phyloP scores from a whole-genome alignment of 495 filamentous ascomycete species.

The Talaromyces nanjingensis region DNA sequence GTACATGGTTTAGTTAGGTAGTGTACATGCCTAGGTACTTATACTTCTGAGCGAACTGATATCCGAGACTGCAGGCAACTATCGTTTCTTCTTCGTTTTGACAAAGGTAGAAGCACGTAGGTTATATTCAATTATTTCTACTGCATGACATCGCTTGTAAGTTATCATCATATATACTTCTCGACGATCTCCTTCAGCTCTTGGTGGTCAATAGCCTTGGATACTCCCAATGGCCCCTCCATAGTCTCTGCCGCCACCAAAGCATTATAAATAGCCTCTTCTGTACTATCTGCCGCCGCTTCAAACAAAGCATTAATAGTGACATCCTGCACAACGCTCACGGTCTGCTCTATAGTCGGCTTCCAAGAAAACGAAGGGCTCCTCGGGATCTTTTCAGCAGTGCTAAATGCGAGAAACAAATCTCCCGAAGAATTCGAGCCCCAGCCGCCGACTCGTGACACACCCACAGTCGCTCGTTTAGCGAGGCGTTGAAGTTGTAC shows the following conservation, averaged over 20 bases:
- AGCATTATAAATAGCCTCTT: slow-evolving; percentile 49
- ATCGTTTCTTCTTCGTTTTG: no score
- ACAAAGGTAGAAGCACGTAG: no score
- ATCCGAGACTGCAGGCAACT: no score
- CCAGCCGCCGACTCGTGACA: slow-evolving; percentile 41
- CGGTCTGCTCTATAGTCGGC: slow-evolving; percentile 23
- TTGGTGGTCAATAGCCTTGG: slow-evolving; percentile 39
- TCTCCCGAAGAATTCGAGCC: slow-evolving; percentile 45
- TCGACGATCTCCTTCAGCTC: slow-evolving; percentile 40
- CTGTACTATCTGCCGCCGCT: slow-evolving; percentile 41
- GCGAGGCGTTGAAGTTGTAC: slow-evolving; percentile 46
- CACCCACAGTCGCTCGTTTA: slow-evolving; percentile 42
- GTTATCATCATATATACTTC: slow-evolving; percentile 21
- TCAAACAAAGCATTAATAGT: slow-evolving; percentile 45
- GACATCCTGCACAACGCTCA: slow-evolving; percentile 37
- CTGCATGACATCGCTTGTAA: no score
- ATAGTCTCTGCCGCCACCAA: slow-evolving; percentile 43
- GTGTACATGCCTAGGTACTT: no score
- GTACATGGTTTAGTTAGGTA: no score
- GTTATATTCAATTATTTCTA: no score
- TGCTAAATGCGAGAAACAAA: slow-evolving; percentile 48
- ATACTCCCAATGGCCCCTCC: slow-evolving; percentile 28
- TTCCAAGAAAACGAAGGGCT: slow-evolving; percentile 21
- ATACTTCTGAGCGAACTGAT: no score
- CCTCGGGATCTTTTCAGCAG: slow-evolving; percentile 31